phyloP scores from a whole-genome alignment of 257 asterid species.

The Handroanthus guayacan region DNA sequence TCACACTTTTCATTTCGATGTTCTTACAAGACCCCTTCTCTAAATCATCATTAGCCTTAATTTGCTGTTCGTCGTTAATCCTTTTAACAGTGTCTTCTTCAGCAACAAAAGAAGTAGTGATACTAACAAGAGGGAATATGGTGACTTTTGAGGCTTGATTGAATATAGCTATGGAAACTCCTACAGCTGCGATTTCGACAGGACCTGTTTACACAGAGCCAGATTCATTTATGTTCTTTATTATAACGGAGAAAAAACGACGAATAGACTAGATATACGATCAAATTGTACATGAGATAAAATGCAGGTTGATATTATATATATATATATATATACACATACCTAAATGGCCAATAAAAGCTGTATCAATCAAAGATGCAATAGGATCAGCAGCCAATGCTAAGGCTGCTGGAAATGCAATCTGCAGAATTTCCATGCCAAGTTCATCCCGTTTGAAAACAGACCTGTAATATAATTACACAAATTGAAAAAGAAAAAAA shows the following conservation, averaged over 20 bases:
- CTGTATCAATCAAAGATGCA: conserved; percentile 89
- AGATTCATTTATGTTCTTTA: too few relatives aligned
- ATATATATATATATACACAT: not conserved
- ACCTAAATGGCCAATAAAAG: conserved; percentile 92
- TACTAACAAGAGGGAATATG: conserved; percentile 91
- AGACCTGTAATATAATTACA: conserved; percentile 38
- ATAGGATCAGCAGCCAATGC: conserved; percentile 98
- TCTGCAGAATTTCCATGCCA: conserved; percentile 72
- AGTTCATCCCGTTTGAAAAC: conserved; percentile 76
- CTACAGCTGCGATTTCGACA: conserved; percentile 88
- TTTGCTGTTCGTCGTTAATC: conserved; percentile 37
- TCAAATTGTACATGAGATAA: not conserved
- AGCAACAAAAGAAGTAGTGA: conserved; percentile 95
- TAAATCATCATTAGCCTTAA: conserved; percentile 35
- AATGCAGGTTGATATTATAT: too few relatives aligned
- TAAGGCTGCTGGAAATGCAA: conserved; percentile 92
- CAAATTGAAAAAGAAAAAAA: too few relatives aligned
- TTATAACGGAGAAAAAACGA: too few relatives aligned
- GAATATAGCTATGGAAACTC: conserved; percentile 84
- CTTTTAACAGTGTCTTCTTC: conserved; percentile 79
- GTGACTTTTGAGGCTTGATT: conserved; percentile 91
- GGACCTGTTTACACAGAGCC: conserved; percentile 53
- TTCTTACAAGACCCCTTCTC: conserved; percentile 27
- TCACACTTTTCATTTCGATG: too few relatives aligned
- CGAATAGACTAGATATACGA: too few relatives aligned